These are phyloP conservation scores for Candida tetrigidarum DNA, from an alignment of 1,139 yeast species.

Conservation along the genomic window DNA sequence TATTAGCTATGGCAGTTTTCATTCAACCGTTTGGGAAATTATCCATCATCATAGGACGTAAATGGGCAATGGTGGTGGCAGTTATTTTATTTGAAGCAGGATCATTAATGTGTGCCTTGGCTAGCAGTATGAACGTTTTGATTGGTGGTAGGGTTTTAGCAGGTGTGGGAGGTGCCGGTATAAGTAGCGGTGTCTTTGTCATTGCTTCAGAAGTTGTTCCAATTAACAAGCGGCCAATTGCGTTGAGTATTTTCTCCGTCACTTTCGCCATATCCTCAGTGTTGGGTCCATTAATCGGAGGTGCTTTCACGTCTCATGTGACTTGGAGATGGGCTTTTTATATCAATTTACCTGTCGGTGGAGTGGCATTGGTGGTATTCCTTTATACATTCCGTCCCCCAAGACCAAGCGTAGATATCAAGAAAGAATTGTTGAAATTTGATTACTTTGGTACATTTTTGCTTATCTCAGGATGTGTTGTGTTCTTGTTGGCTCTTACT, in stretches of 20 bases:
- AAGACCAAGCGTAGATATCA: constrained; percentile 24
- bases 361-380: constrained; percentile 31
- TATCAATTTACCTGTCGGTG: constrained; percentile 50
- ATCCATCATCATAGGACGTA: constrained; percentile 52
- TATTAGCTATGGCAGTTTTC: constrained; percentile 45
- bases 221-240: constrained; percentile 31
- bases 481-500: constrained; percentile 44
- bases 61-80: constrained; percentile 38
- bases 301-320: constrained; percentile 48
- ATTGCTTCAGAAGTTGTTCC: constrained; percentile 34
- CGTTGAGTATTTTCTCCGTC: constrained; percentile 47
- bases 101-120: constrained; percentile 42
- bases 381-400: constrained; percentile 38
- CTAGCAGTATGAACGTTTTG: constrained; percentile 36
- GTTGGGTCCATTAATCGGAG: constrained; percentile 60
- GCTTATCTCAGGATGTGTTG: constrained; percentile 45
- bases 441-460: constrained; percentile 55
- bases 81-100: constrained; percentile 42
- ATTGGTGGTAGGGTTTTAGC: constrained; percentile 44
- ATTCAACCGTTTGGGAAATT: constrained; percentile 44
- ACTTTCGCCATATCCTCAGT: constrained; percentile 49
- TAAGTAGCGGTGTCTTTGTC: constrained; percentile 31
- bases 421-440: constrained; percentile 40
- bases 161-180: constrained; percentile 40
- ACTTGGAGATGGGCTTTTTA: constrained; percentile 82